These are phyloP conservation scores for Grigorovia humatica DNA, from an alignment of 805 yeast species.

Conservation along the genomic window DNA sequence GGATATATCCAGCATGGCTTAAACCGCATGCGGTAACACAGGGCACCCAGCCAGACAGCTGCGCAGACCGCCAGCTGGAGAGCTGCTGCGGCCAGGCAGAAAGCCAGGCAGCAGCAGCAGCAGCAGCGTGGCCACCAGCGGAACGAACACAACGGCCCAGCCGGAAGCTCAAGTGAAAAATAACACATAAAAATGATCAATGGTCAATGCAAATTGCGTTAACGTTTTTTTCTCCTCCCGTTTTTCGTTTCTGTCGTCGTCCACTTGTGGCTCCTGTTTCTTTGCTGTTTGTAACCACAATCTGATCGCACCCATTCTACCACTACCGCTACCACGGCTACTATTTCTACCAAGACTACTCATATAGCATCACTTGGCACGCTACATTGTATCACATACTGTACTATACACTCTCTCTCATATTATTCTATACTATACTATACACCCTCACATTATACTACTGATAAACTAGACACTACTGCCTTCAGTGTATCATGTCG, in stretches of 20 bases:
- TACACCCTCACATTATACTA: not conserved
- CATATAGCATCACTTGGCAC: too few relatives aligned
- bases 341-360: too few relatives aligned
- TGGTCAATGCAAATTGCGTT: not conserved
- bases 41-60: not conserved
- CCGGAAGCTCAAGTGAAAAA: not conserved
- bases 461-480: too few relatives aligned
- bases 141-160: not conserved
- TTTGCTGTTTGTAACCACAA: not conserved
- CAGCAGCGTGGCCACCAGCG: too few relatives aligned
- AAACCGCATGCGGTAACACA: not conserved
- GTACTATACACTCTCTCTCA: not conserved
- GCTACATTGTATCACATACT: too few relatives aligned
- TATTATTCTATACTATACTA: too few relatives aligned
- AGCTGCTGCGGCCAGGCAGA: too few relatives aligned
- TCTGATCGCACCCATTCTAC: not conserved
- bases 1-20: not conserved
- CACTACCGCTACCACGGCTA: too few relatives aligned
- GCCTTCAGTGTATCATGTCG: constrained; percentile 14
- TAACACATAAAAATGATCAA: not conserved
- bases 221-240: not conserved
- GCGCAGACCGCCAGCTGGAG: not conserved
- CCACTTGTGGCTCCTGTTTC: not conserved
- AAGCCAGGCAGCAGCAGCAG: too few relatives aligned
- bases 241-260: not conserved